Evolutionary conservation across 192 early-diverging fungal species (phyloP).

Genomic region (Mortierella alpina): DNA sequence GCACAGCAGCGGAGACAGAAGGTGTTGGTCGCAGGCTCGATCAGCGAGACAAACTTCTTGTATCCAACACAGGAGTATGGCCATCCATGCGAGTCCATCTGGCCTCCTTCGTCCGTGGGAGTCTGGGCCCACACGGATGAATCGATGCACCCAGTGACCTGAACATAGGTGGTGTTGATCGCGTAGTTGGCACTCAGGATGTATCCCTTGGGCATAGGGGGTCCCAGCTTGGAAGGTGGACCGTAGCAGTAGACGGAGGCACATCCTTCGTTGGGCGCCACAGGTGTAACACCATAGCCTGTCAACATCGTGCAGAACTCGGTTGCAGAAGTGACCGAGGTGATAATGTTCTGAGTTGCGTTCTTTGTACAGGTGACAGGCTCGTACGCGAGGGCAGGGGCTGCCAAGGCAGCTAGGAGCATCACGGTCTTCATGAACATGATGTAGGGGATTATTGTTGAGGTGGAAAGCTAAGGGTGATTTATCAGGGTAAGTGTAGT

Average conservation of each 20-base stretch:
- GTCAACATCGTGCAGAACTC: constrained; percentile 40
- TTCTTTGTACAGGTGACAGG: constrained; percentile 34
- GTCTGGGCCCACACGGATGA: constrained; percentile 42
- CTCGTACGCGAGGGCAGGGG: constrained; percentile 27
- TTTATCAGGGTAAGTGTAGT: not conserved
- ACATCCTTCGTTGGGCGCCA: constrained; percentile 38
- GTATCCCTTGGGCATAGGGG: constrained; percentile 25
- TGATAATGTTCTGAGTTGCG: constrained; percentile 29
- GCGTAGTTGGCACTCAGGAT: constrained; percentile 28
- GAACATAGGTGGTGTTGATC: constrained; percentile 14
- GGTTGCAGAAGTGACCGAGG: constrained; percentile 14
- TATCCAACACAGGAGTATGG: constrained; percentile 55
- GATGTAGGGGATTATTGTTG: not conserved
- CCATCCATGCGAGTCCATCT: constrained; percentile 54
- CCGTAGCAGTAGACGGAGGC: constrained; percentile 41
- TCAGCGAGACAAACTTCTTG: constrained; percentile 57
- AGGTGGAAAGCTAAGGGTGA: not conserved
- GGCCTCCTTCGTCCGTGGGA: constrained; percentile 47
- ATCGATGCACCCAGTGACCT: constrained; percentile 52
- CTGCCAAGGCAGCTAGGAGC: constrained; percentile 2
- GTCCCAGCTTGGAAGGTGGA: constrained; percentile 8
- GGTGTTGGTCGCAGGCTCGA: constrained; percentile 57
- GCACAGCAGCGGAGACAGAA: constrained; percentile 59
- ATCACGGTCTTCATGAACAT: constrained; percentile 28
- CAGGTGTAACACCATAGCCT: constrained; percentile 27